phyloP scores from a whole-genome alignment of 805 yeast genomes.

The Lipomyces sp. region DNA sequence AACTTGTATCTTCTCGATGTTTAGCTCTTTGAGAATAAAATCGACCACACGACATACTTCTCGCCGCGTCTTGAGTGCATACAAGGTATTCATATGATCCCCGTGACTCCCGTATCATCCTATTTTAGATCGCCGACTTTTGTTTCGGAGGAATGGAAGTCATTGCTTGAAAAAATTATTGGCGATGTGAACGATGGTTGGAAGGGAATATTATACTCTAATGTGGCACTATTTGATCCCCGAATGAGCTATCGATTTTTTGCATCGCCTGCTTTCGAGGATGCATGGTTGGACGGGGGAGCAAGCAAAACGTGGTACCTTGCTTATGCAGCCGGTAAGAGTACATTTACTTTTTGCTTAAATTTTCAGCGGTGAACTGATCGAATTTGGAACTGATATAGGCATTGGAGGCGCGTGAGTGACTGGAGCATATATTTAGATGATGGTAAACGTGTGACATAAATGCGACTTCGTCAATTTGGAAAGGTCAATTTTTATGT shows the following conservation, averaged over 20 bases:
- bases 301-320: conserved; percentile 85
- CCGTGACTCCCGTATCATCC: conserved; percentile 61
- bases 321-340: conserved; percentile 44
- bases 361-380: too few species aligned
- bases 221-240: conserved; percentile 74
- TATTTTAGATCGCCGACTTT: conserved; percentile 52
- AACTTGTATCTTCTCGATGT: too few species aligned
- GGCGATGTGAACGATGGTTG: conserved; percentile 52
- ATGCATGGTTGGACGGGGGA: conserved; percentile 66
- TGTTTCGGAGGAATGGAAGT: conserved; percentile 58
- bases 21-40: conserved; percentile 59
- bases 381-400: too few species aligned
- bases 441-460: too few species aligned
- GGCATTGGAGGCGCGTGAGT: too few species aligned
- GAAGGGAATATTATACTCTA: conserved; percentile 67
- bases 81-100: conserved; percentile 78
- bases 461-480: too few species aligned
- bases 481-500: too few species aligned
- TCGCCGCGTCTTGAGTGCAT: conserved; percentile 60
- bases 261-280: conserved; percentile 50
- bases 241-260: conserved; percentile 59
- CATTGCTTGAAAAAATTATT: conserved; percentile 44
- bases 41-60: conserved; percentile 70
- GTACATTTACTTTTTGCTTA: too few species aligned
- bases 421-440: too few species aligned